Percentiles rank a stretch among this genome's conserved stretches.
These are phyloP conservation scores for Berberis vulgaris DNA, from an alignment of 164 flowering plant genomes.

Conservation along the genomic window DNA sequence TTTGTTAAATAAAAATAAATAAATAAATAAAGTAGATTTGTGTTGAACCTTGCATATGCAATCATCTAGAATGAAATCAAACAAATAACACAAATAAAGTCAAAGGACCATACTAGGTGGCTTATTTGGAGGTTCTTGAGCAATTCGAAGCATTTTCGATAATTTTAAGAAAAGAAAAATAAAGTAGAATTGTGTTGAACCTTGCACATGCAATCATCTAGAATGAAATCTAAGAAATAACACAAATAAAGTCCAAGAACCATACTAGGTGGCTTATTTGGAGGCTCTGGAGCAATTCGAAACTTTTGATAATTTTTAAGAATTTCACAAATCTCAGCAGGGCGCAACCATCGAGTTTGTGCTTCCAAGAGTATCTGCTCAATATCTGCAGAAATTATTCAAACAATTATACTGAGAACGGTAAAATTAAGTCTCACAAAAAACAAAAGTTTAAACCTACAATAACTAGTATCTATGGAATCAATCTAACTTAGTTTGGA, in stretches of 20 bases:
- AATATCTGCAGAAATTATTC: slow-evolving; percentile 44
- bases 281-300: slow-evolving; percentile 72
- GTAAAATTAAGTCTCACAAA: background rate
- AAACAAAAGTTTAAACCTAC: background rate
- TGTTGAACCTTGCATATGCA: too few species aligned
- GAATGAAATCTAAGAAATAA: background rate
- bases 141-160: slow-evolving; percentile 48
- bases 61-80: too few species aligned
- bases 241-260: background rate
- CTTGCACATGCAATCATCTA: background rate
- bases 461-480: background rate
- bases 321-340: slow-evolving; percentile 92
- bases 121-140: slow-evolving; percentile 68
- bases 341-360: slow-evolving; percentile 80
- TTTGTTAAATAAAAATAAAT: too few species aligned
- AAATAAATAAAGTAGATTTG: background rate
- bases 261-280: slow-evolving; percentile 77
- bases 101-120: slow-evolving; percentile 64
- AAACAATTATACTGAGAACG: background rate
- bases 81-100: background rate
- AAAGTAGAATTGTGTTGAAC: background rate
- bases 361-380: slow-evolving; percentile 72
- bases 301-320: slow-evolving; percentile 63
- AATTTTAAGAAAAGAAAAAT: slow-evolving; percentile 41
- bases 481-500: too few species aligned